A percentile compares a stretch with the other conserved stretches of the same genome.
Evolutionary conservation across 2,329 filamentous ascomycete genomes (phyloP).

Genomic region (Arachnomyces sp.): DNA sequence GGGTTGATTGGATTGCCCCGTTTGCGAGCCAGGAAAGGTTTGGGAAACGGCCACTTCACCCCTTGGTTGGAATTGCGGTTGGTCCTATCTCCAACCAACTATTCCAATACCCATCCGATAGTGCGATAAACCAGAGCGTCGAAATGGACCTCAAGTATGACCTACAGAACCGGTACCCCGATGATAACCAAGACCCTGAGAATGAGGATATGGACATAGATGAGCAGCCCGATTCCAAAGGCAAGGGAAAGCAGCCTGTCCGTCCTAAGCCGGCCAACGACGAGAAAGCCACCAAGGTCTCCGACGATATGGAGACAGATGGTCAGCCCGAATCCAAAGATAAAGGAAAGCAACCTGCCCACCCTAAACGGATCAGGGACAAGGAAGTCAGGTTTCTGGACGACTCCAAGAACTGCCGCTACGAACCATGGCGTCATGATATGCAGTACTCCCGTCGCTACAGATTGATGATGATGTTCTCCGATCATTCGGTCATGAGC

Average conservation of each 20-base stretch:
- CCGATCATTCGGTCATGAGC: conserved; percentile 48
- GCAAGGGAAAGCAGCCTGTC: neutral
- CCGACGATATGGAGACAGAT: conserved; percentile 7
- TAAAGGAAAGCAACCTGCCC: neutral
- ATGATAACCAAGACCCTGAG: conserved; percentile 5
- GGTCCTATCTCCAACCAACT: conserved; percentile 48
- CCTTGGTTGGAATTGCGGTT: conserved; percentile 48
- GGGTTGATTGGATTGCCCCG: conserved; percentile 51
- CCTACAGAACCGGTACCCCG: neutral
- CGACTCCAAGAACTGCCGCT: neutral
- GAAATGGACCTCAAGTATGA: no score
- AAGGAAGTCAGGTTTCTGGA: conserved; percentile 9
- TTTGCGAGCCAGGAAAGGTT: conserved; percentile 41
- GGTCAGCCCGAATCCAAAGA: neutral
- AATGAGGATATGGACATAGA: conserved; percentile 8
- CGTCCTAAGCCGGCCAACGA: neutral
- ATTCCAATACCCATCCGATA: conserved; percentile 9
- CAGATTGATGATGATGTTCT: conserved; percentile 49
- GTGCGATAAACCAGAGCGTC: neutral
- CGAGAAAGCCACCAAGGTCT: neutral
- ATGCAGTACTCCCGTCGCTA: conserved; percentile 37
- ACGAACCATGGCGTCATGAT: conserved; percentile 27
- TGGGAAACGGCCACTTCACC: conserved; percentile 33
- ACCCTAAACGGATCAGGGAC: conserved; percentile 1
- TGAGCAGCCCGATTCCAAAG: neutral